Conservation (phyloP, 768 basidiomycete genomes). For the Termitomyces sp. region DNA sequence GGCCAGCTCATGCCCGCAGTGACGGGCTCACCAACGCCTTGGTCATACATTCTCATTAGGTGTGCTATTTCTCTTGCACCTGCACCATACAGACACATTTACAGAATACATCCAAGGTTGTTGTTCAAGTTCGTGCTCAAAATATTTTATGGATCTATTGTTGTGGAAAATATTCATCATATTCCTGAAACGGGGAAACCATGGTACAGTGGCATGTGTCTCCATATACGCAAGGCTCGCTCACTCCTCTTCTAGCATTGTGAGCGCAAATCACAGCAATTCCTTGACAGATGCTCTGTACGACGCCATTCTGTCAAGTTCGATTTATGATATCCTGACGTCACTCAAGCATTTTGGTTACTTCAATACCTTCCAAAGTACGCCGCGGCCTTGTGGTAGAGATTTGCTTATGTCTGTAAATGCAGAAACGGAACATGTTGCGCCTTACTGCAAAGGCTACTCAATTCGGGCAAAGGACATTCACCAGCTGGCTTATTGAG, state of each 20-base stretch:
- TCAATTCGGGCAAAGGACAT: conserved; percentile 76
- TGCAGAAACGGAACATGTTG: conserved; percentile 70
- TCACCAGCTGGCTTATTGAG: conserved; percentile 89
- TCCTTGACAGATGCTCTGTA: conserved; percentile 84
- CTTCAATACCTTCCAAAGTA: conserved; percentile 68
- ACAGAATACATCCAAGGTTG: conserved; percentile 32
- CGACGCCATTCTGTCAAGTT: neutral
- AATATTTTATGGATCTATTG: conserved; percentile 87
- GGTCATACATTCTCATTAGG: conserved; percentile 71
- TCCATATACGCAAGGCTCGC: conserved; percentile 1
- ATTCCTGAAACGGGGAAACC: conserved; percentile 72
- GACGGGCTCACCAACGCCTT: conserved; percentile 35
- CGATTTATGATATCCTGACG: neutral
- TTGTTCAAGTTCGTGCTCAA: conserved; percentile 82
- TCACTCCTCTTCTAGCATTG: conserved; percentile 44
- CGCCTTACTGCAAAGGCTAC: conserved; percentile 87
- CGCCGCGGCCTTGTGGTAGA: conserved; percentile 11
- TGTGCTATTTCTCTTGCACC: conserved; percentile 19
- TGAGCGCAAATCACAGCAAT: conserved; percentile 85
- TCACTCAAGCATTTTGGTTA: conserved; percentile 58
- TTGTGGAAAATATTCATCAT: conserved; percentile 70
- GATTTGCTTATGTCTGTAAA: neutral
- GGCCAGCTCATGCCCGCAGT: conserved; percentile 14
- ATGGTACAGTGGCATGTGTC: conserved; percentile 41
- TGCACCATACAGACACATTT: neutral